Percentiles rank a stretch among this genome's conserved stretches.
phyloP scores from a whole-genome alignment of 768 basidiomycete genomes.

The Hemileccinum impolitum region DNA sequence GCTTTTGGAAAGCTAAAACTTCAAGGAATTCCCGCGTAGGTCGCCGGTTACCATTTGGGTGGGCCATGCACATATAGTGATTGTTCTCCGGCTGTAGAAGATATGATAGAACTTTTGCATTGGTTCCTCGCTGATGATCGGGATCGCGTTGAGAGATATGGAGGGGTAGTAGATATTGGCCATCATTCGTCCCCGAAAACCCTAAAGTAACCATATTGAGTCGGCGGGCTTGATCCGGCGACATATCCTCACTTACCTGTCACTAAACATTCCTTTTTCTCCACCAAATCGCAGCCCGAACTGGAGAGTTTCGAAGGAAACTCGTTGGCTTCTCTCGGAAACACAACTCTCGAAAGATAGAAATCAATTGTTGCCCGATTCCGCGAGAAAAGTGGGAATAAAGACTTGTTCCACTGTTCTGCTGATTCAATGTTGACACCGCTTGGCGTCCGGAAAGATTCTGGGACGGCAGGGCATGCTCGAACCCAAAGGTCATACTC shows the following conservation, averaged over 20 bases:
- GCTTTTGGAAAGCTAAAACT: constrained; percentile 29
- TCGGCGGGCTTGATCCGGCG: constrained; percentile 8
- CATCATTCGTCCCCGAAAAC: constrained; percentile 38
- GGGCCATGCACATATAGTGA: constrained; percentile 5
- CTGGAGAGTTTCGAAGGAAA: constrained; percentile 21
- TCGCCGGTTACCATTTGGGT: background rate
- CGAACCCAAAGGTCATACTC: constrained; percentile 19
- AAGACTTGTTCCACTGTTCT: constrained; percentile 22
- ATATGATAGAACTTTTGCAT: constrained; percentile 13
- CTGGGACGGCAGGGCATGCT: constrained; percentile 27
- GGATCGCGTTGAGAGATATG: constrained; percentile 25
- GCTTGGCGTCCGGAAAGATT: constrained; percentile 26
- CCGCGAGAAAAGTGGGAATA: constrained; percentile 34
- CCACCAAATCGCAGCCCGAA: constrained; percentile 9
- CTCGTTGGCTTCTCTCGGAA: constrained; percentile 38
- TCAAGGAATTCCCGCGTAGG: constrained; percentile 27
- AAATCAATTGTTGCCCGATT: constrained; percentile 36
- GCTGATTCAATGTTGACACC: constrained; percentile 42
- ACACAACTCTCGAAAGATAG: constrained; percentile 43
- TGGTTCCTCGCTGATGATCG: constrained; percentile 11
- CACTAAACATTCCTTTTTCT: background rate
- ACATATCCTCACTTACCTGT: background rate
- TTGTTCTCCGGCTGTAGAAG: constrained; percentile 23
- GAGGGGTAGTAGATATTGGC: constrained; percentile 33
- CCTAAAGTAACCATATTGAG: constrained; percentile 17